phyloP scores from a whole-genome alignment of 2,329 filamentous ascomycete species.

The Botrytis pseudocinerea region DNA sequence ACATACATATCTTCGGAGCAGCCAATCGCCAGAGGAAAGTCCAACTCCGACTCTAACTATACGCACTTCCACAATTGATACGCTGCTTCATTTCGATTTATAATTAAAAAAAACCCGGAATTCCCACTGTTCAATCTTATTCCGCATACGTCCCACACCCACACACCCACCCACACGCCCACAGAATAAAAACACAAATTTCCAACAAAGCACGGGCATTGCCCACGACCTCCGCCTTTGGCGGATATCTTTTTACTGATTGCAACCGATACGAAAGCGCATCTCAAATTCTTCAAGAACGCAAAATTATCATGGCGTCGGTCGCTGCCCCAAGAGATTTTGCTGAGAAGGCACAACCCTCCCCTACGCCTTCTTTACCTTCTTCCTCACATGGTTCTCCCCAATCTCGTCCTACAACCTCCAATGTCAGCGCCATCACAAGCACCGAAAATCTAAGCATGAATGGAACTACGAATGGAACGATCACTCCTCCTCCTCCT shows the following conservation, averaged over 20 bases:
- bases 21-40: background rate
- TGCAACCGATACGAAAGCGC: constrained; percentile 22
- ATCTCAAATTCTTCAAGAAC: constrained; percentile 12
- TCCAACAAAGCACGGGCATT: constrained; percentile 32
- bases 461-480: constrained; percentile 37
- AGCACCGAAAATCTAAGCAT: constrained; percentile 36
- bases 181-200: constrained; percentile 19
- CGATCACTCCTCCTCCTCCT: constrained; percentile 38
- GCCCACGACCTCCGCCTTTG: constrained; percentile 32
- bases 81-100: background rate
- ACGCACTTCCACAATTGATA: background rate
- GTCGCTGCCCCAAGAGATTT: constrained; percentile 34
- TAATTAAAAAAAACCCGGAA: background rate
- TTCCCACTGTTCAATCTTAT: constrained; percentile 8
- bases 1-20: background rate
- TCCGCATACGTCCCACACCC: constrained; percentile 3
- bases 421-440: constrained; percentile 34
- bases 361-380: constrained; percentile 34
- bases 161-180: constrained; percentile 1
- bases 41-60: background rate
- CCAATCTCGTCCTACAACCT: constrained; percentile 30
- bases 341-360: constrained; percentile 32
- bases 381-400: constrained; percentile 36
- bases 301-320: constrained; percentile 36
- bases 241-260: constrained; percentile 27